Conservation (phyloP, 208 protist species). For the Vickermania ingenoplastis region DNA sequence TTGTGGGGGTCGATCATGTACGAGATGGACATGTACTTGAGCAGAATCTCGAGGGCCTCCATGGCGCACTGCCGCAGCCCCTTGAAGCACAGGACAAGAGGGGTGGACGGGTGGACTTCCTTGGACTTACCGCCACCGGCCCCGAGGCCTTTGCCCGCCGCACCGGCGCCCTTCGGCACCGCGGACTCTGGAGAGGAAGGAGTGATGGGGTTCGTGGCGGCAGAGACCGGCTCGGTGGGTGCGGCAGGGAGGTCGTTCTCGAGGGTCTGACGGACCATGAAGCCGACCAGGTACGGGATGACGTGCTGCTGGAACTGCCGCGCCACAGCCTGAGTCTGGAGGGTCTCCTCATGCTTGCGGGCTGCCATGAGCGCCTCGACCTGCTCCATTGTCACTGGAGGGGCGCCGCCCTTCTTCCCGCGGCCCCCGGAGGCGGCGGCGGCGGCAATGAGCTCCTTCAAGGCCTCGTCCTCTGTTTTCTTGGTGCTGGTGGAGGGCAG, state of each 20-base stretch:
- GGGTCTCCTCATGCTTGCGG: not conserved
- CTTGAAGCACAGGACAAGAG: constrained; percentile 1
- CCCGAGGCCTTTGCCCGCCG: not conserved
- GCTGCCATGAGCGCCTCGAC: not conserved
- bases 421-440: not conserved
- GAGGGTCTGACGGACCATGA: not conserved
- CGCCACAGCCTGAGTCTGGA: not conserved
- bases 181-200: not conserved
- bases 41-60: constrained; percentile 2
- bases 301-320: not conserved
- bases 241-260: not conserved
- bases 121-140: too few relatives aligned
- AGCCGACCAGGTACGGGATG: not conserved
- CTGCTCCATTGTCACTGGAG: not conserved
- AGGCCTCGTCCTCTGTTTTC: not conserved
- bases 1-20: constrained; percentile 1
- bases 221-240: not conserved
- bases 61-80: constrained; percentile 1
- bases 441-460: not conserved
- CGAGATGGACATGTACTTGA: not conserved
- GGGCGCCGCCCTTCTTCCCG: not conserved
- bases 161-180: not conserved
- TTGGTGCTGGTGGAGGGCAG: not conserved
- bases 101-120: not conserved
- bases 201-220: not conserved